Base-by-base conservation (phyloP, 2,329 filamentous ascomycete genomes). In the Torrubiellomyces zombiae region DNA sequence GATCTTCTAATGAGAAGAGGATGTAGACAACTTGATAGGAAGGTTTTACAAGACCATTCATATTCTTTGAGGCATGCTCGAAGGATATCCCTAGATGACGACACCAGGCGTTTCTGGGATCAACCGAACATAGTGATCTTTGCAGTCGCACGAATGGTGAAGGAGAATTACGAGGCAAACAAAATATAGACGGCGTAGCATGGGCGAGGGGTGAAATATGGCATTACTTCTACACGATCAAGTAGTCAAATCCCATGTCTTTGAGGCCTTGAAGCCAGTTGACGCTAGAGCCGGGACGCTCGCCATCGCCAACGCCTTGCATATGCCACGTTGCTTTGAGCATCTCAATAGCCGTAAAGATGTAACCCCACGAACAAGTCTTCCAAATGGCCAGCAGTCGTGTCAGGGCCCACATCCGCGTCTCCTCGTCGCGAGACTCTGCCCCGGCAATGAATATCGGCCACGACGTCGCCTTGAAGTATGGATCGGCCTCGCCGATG, bases 381-480 rank as follows among this genome's bases (percentile, higher is more conserved):
- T 50, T 45, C 44, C 54, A 55, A 38, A 62, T 56, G 17, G 45
- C 46, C 31, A 55, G 38, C 21, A 63, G 39, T 9, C 59, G 55
- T 25, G 57, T 47, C 38, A 65, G 45, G n/a, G 61, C 54, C 64
- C 63, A 68, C 3, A 44, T 48, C 19, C 63, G 50, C 28, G 56
- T 57, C 18, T 49, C 44, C 0, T 47, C 42, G 26, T 63, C 53
- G 20, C 53, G 52, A 4, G 60, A 59, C 36, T 69, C 65, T 0
- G 64, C 64, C 2, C 66, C 66, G 3, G 61, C 62, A 16, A 71
- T 55, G 33, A 70, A 69, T 1, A 63, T 51, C 2, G 66, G 63
- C 65, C 65, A 71, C n/a, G 60, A 60, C 3, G 63, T 67, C 6
- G 60, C 66, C 38, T 68, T 70, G 48, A 67, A 70, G 20, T 67